Percentiles rank a stretch among this genome's conserved stretches.
Conservation (phyloP, 2,329 filamentous ascomycete species). For the Phyllosticta citribraziliensis region DNA sequence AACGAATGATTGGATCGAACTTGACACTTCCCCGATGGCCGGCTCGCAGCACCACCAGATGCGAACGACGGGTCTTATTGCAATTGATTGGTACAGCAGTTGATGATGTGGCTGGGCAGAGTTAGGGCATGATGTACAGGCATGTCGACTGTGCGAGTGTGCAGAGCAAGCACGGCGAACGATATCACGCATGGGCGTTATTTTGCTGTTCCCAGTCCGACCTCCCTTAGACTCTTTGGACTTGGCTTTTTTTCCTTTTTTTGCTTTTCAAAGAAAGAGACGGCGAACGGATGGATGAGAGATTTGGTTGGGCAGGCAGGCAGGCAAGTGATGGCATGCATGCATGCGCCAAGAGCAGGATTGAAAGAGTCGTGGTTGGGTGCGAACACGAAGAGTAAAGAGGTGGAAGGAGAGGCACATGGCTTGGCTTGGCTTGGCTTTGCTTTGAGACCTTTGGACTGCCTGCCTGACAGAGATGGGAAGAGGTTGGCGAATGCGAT, state of each 20-base stretch:
- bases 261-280: neutral
- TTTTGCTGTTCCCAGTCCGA: neutral
- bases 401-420: neutral
- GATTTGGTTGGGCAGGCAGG: neutral
- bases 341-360: neutral
- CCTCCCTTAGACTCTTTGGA: neutral
- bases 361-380: neutral
- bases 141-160: slow-evolving; percentile 34
- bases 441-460: neutral
- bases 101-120: slow-evolving; percentile 77
- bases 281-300: neutral
- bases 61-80: neutral
- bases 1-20: neutral
- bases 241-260: neutral
- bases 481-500: neutral
- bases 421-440: neutral
- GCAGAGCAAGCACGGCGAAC: neutral
- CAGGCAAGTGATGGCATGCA: neutral
- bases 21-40: neutral
- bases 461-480: neutral
- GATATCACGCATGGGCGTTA: neutral
- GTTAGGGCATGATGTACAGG: slow-evolving; percentile 48
- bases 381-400: neutral
- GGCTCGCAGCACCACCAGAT: too few species aligned
- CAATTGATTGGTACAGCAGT: slow-evolving; percentile 68